Conservation (phyloP, 176 grass and related monocot species). For the Alopecurus myosuroides region DNA sequence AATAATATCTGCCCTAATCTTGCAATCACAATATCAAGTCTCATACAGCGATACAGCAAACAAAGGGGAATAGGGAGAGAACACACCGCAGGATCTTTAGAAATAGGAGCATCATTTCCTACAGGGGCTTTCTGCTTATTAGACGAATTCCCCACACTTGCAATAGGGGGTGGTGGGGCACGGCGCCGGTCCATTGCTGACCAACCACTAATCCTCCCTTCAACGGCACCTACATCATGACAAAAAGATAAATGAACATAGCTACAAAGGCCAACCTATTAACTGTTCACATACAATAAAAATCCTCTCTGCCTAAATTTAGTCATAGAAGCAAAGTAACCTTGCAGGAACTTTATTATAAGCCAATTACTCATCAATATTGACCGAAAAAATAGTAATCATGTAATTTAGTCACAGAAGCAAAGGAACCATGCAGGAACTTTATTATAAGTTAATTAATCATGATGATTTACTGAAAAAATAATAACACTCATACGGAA, state of each 20-base stretch:
- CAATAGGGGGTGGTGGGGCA: slow-evolving; percentile 54
- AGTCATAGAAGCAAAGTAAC: slow-evolving; percentile 7
- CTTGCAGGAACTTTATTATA: neutral
- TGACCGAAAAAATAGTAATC: neutral
- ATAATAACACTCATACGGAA: neutral
- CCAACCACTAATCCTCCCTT: slow-evolving; percentile 86
- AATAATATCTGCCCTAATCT: neutral
- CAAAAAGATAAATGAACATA: slow-evolving; percentile 11
- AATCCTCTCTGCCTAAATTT: neutral
- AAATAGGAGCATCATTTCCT: slow-evolving; percentile 54
- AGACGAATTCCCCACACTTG: slow-evolving; percentile 41
- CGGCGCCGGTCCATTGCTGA: slow-evolving; percentile 63
- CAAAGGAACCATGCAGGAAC: neutral
- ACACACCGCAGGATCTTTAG: slow-evolving; percentile 65
- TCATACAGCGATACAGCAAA: neutral
- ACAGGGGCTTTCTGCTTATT: slow-evolving; percentile 91
- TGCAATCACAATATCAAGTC: neutral
- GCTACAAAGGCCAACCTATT: neutral
- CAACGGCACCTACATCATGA: slow-evolving; percentile 58
- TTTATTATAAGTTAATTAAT: neutral
- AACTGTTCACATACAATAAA: neutral
- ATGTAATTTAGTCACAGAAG: slow-evolving; percentile 4
- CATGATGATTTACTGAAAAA: neutral
- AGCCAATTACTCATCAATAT: neutral
- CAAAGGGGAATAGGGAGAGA: slow-evolving; percentile 6